A percentile compares a stretch with the other conserved stretches of the same genome.
Conservation (phyloP, 2,329 filamentous ascomycete species). For the Colletotrichum filicis region DNA sequence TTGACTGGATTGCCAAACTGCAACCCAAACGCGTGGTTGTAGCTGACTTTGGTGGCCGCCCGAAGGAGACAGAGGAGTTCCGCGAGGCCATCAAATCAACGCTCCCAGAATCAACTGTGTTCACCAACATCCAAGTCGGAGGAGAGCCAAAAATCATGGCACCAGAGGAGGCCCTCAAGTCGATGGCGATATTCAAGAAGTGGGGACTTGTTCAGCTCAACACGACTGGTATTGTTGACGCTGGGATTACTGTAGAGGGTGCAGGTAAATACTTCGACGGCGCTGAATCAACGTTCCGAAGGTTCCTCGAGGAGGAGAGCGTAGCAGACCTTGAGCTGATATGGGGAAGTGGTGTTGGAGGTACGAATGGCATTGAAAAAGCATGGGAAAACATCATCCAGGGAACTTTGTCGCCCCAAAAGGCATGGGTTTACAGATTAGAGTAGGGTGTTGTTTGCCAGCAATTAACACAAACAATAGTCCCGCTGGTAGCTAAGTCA, state of each 20-base stretch:
- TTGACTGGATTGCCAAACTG: constrained; percentile 29
- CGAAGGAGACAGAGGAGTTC: constrained; percentile 6
- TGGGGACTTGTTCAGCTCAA: constrained; percentile 26
- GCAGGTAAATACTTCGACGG: not conserved
- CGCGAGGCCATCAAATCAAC: constrained; percentile 1
- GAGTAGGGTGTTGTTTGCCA: not conserved
- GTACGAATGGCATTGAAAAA: constrained; percentile 17
- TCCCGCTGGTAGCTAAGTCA: too few species aligned
- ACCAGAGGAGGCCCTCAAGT: not conserved
- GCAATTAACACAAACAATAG: too few species aligned
- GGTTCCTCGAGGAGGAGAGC: constrained; percentile 2
- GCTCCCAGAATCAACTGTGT: not conserved
- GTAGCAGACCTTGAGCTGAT: constrained; percentile 13
- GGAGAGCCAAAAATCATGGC: constrained; percentile 3
- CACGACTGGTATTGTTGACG: constrained; percentile 30
- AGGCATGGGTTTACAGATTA: constrained; percentile 18
- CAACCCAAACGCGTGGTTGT: constrained; percentile 36
- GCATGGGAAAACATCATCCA: constrained; percentile 18
- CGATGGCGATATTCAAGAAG: not conserved
- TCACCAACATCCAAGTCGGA: constrained; percentile 11
- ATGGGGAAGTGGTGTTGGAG: constrained; percentile 24
- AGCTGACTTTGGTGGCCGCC: constrained; percentile 37
- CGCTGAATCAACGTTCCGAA: constrained; percentile 11
- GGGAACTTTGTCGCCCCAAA: constrained; percentile 9
- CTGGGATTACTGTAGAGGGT: constrained; percentile 13